phyloP scores from a whole-genome alignment of 768 basidiomycete genomes.

The Heimioporus sp. region DNA sequence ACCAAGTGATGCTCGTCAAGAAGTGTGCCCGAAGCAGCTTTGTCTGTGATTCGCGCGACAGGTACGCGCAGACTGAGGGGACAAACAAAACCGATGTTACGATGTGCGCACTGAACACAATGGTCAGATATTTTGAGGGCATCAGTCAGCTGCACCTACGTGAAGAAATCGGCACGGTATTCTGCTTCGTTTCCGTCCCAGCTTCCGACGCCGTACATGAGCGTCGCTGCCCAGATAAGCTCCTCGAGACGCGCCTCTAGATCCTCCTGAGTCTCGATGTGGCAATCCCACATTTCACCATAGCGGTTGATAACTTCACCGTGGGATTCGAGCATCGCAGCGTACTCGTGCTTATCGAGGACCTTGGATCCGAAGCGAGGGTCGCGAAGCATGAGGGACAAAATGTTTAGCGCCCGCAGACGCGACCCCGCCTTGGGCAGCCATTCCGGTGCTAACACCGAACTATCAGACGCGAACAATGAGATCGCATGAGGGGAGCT shows the following conservation, averaged over 20 bases:
- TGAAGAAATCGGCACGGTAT: conserved; percentile 67
- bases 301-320: conserved; percentile 42
- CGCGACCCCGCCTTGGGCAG: conserved; percentile 33
- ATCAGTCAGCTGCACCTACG: conserved; percentile 38
- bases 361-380: conserved; percentile 29
- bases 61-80: conserved; percentile 44
- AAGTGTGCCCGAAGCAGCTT: conserved; percentile 62
- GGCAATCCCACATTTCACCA: conserved; percentile 45
- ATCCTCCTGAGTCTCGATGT: conserved; percentile 35
- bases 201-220: conserved; percentile 63
- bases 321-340: conserved; percentile 34
- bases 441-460: conserved; percentile 20
- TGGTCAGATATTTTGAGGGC: conserved; percentile 2
- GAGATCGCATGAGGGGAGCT: not conserved
- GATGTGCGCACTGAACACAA: conserved; percentile 57
- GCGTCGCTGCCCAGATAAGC: conserved; percentile 50
- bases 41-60: conserved; percentile 57
- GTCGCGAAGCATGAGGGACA: conserved; percentile 56
- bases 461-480: not conserved
- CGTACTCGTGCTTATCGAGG: conserved; percentile 35
- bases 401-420: conserved; percentile 45
- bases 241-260: conserved; percentile 59
- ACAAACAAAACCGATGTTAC: conserved; percentile 67
- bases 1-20: conserved; percentile 48
- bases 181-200: conserved; percentile 36